Percentiles rank a stretch among this genome's conserved stretches.
Conservation (phyloP, 192 early-diverging fungal genomes). For the Entomortierella beljakovae region DNA sequence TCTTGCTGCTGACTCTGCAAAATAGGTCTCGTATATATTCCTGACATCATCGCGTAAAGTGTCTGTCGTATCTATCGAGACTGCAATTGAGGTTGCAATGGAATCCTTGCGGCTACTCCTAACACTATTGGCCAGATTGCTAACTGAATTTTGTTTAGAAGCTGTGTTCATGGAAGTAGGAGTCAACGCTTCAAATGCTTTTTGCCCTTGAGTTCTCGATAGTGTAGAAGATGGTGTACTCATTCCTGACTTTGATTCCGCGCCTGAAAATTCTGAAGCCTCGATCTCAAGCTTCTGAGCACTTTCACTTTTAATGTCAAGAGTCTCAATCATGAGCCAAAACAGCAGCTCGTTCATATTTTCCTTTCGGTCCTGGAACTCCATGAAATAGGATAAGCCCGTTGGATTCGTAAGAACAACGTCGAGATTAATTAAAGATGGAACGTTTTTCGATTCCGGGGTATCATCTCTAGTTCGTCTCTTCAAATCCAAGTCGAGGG, state of each 20-base stretch:
- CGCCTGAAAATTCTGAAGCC: slow-evolving; percentile 4
- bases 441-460: slow-evolving; percentile 25
- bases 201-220: slow-evolving; percentile 4
- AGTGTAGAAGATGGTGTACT: slow-evolving; percentile 22
- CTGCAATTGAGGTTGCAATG: slow-evolving; percentile 8
- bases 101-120: slow-evolving; percentile 31
- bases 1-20: slow-evolving; percentile 54
- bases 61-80: slow-evolving; percentile 15
- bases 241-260: background rate
- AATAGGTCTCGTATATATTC: slow-evolving; percentile 66
- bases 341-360: slow-evolving; percentile 74
- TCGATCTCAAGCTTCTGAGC: background rate
- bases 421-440: slow-evolving; percentile 60
- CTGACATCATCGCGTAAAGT: slow-evolving; percentile 61
- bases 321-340: slow-evolving; percentile 79
- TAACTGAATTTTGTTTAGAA: background rate
- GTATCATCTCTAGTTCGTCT: slow-evolving; percentile 14
- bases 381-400: slow-evolving; percentile 80
- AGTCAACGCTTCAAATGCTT: background rate
- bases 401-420: slow-evolving; percentile 75
- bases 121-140: slow-evolving; percentile 14
- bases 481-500: slow-evolving; percentile 1
- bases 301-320: slow-evolving; percentile 49
- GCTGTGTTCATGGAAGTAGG: slow-evolving; percentile 20
- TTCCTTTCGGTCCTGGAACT: slow-evolving; percentile 81